phyloP scores from a whole-genome alignment of 306 rosid species.

The Medicago truncatula region DNA sequence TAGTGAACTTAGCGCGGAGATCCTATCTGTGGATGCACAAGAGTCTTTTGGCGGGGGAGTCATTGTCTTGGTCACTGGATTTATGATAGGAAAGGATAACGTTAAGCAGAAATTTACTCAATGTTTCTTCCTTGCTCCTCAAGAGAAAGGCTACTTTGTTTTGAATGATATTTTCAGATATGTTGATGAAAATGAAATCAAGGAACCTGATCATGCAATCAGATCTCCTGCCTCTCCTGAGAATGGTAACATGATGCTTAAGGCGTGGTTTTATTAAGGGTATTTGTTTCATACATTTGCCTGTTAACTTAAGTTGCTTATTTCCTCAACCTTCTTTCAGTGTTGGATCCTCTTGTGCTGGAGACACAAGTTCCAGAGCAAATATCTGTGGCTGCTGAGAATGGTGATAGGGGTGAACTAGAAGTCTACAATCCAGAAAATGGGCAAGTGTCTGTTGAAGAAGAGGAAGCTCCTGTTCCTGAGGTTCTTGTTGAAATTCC shows the following conservation, averaged over 20 bases:
- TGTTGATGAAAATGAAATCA: conserved; percentile 62
- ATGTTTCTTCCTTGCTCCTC: conserved; percentile 92
- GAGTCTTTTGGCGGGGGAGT: conserved; percentile 80
- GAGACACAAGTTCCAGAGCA: conserved; percentile 53
- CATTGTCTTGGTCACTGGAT: conserved; percentile 86
- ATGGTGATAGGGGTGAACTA: conserved; percentile 53
- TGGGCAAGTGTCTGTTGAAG: conserved; percentile 53
- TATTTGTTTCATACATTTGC: conserved; percentile 1
- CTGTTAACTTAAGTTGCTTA: not conserved
- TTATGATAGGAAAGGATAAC: conserved; percentile 65
- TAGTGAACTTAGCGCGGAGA: conserved; percentile 60
- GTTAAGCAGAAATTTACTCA: conserved; percentile 70
- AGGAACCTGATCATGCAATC: conserved; percentile 41
- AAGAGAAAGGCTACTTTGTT: conserved; percentile 89
- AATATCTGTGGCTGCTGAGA: conserved; percentile 42
- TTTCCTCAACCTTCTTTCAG: conserved; percentile 25
- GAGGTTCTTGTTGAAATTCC: conserved; percentile 72
- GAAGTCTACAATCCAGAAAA: conserved; percentile 54
- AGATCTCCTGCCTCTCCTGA: conserved; percentile 50
- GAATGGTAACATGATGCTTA: conserved; percentile 50
- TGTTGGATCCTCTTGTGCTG: conserved; percentile 51
- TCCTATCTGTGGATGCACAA: conserved; percentile 83
- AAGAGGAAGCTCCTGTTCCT: conserved; percentile 58
- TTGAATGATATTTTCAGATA: conserved; percentile 86
- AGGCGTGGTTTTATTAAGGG: conserved; percentile 3